phyloP scores from a whole-genome alignment of 164 flowering plant species.

The Sextonia rubra region DNA sequence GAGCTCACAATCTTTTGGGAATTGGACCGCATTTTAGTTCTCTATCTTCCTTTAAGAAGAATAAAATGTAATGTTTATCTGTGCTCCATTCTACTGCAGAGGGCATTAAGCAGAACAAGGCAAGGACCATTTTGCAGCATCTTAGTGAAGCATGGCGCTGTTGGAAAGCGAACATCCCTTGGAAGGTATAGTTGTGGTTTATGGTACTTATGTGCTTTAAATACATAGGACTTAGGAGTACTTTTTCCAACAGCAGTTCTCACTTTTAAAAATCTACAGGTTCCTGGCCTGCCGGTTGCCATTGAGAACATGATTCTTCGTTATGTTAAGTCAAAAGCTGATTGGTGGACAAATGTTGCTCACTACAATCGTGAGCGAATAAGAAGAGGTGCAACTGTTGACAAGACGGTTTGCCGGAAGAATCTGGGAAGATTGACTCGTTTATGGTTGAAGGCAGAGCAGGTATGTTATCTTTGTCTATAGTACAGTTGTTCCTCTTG shows the following conservation, averaged over 20 bases:
- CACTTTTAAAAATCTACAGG: conserved; percentile 32
- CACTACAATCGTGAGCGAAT: conserved; percentile 99
- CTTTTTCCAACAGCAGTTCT: conserved; percentile 10
- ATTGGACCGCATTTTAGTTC: not conserved
- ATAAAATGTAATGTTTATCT: not conserved
- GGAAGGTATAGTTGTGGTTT: conserved; percentile 64
- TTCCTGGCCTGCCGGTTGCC: conserved; percentile 99
- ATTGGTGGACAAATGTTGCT: conserved; percentile 99
- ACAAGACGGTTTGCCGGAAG: conserved; percentile 97
- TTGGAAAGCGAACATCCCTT: conserved; percentile 99
- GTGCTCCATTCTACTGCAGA: conserved; percentile 41
- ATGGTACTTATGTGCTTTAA: not conserved
- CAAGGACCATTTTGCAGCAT: conserved; percentile 96
- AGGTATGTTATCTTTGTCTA: conserved; percentile 35
- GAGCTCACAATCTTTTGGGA: not conserved
- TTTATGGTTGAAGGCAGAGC: conserved; percentile 97
- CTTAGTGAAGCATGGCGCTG: conserved; percentile 99
- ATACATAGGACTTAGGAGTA: not conserved
- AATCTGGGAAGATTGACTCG: conserved; percentile 97
- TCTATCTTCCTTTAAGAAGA: not conserved
- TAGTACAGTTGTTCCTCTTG: not conserved
- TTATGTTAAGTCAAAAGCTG: conserved; percentile 97
- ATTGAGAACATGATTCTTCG: conserved; percentile 99
- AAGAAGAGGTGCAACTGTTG: conserved; percentile 99
- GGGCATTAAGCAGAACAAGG: conserved; percentile 98